These are phyloP conservation scores for Talaromyces stipitatus DNA, from an alignment of 495 filamentous ascomycete genomes.

Conservation along the genomic window DNA sequence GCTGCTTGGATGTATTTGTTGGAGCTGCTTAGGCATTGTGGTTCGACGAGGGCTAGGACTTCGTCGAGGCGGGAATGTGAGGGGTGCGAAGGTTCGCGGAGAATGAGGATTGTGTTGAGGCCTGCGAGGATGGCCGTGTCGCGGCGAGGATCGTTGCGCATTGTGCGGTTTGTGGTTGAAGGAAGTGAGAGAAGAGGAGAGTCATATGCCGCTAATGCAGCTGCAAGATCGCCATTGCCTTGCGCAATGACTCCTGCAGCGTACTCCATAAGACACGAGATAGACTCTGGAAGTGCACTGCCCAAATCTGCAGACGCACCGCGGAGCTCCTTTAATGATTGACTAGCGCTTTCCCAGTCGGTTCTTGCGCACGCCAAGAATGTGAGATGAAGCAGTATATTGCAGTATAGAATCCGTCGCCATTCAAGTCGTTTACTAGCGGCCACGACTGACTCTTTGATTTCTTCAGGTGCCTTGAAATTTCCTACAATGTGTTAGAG, in stretches of 20 bases:
- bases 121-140: conserved; percentile 71
- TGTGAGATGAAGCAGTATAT: conserved; percentile 51
- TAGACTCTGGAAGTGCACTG: conserved; percentile 29
- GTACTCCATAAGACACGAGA: conserved; percentile 51
- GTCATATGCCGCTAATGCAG: conserved; percentile 60
- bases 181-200: conserved; percentile 48
- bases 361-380: conserved; percentile 54
- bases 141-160: conserved; percentile 47
- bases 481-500: conserved; percentile 20
- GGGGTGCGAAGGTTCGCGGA: conserved; percentile 54
- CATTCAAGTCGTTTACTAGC: conserved; percentile 40
- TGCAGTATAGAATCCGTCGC: conserved; percentile 46
- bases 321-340: conserved; percentile 33
- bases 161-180: conserved; percentile 28
- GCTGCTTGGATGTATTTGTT: conserved; percentile 71
- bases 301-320: conserved; percentile 26
- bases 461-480: conserved; percentile 32
- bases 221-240: conserved; percentile 60
- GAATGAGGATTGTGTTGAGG: conserved; percentile 76
- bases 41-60: conserved; percentile 57
- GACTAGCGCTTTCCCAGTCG: conserved; percentile 50
- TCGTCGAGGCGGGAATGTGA: conserved; percentile 36
- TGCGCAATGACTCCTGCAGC: conserved; percentile 71
- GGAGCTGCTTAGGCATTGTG: conserved; percentile 57
- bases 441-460: conserved; percentile 38